Base-by-base conservation (phyloP, 495 filamentous ascomycete species). In the Friedmanniomyces simplex region DNA sequence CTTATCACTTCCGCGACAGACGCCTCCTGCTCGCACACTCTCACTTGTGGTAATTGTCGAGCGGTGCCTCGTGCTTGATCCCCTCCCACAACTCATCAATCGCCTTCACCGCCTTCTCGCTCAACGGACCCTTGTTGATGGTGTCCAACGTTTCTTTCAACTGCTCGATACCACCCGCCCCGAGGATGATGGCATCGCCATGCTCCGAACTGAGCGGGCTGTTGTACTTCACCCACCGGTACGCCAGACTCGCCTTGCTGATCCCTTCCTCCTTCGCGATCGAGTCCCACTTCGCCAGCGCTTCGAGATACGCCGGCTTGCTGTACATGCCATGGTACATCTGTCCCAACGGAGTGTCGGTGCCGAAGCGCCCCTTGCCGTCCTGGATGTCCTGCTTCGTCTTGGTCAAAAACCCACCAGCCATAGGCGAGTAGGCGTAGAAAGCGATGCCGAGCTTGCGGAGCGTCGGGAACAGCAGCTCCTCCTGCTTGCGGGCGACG, bases 281-380 rank as follows among this genome's bases (percentile, higher is more conserved):
- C 18, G 37, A 18, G 47, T 48, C 61, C 61, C 61, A 63, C 42
- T 55, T 24, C n/a, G 18, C 52, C n/a, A 85, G 61, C 10, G 60
- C 63, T 5, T 76, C 79, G 58, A 84, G 71, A 60, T 77, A 78
- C 21, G 71, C 65, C 3, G 81, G 84, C 63, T 45, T 77, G 77
- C 10, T 74, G 71, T 59, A 77, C 75, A 21, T 66, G 54, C 16
- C 75, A 59, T 0, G 78, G 78, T n/a, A 67, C 66, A n/a, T 71
- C 66, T 45, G 64, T 60, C 53, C 63, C 20, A 63, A 20, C 2
- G 36, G 28, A 11, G 22, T 48, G 28, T 46, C 36, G 21, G 13
- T 28, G 24, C 36, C 42, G 53, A 59, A 66, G 37, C 55, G 57
- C 34, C 57, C 51, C 22, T 53, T 58, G 28, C 48, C 53, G 43